phyloP scores from a whole-genome alignment of 73 alveolate genomes.

The Blepharisma stoltei region DNA sequence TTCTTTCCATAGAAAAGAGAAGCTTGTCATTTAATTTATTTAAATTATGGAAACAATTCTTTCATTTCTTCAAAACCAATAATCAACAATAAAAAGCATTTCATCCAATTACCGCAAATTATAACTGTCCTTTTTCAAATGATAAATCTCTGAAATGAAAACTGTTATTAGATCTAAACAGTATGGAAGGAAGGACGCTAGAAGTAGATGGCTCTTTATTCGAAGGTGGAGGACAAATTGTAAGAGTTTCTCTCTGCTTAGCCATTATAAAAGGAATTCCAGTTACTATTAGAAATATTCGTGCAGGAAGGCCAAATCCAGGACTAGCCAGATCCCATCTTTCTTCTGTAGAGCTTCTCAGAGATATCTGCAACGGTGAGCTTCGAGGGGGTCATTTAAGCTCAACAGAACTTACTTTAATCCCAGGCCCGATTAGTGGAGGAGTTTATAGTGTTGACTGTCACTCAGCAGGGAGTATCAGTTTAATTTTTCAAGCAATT shows the following conservation, averaged over 20 bases:
- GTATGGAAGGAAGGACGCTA: too few species aligned
- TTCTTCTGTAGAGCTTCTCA: not conserved
- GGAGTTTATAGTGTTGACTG: not conserved
- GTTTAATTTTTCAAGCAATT: constrained; percentile 16
- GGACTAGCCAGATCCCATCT: not conserved
- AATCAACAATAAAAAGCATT: too few species aligned
- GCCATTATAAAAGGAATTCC: not conserved
- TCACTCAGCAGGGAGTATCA: constrained; percentile 1
- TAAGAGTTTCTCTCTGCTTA: constrained; percentile 6
- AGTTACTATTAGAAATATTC: not conserved
- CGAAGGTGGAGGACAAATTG: constrained; percentile 28
- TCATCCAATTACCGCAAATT: too few species aligned
- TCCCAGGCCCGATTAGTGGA: not conserved
- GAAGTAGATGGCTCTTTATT: constrained; percentile 20
- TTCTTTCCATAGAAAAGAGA: too few species aligned
- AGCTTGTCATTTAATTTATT: too few species aligned
- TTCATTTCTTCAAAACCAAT: too few species aligned
- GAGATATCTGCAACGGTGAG: not conserved
- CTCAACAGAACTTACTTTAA: not conserved
- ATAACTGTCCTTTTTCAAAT: too few species aligned
- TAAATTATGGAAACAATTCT: too few species aligned
- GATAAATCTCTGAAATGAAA: too few species aligned
- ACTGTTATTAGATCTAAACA: too few species aligned
- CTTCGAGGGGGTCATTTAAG: not conserved
- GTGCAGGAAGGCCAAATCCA: constrained; percentile 22